Base-by-base conservation (phyloP, 352 stramenopile species). In the Phytophthora aleatoria region DNA sequence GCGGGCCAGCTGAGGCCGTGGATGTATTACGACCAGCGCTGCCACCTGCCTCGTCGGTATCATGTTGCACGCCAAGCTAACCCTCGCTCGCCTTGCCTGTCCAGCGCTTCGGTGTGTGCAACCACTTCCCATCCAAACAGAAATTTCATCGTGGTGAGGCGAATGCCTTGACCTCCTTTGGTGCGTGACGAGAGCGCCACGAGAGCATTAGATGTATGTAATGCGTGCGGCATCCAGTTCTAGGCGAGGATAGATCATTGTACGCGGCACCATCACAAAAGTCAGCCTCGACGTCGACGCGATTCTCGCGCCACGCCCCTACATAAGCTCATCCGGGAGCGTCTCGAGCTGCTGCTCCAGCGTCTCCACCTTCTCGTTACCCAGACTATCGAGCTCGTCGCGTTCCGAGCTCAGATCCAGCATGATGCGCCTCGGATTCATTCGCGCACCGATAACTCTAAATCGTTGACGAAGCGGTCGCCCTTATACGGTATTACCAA, bases 311-410 rank as follows among this genome's bases (percentile, higher is more conserved):
- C 33, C 33, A 38, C 33, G 51, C 43, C 50, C 53, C 43, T 16
- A 20, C 20, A 20, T 20, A 20, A 1, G 20, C 20, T 20, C 20
- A 20, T 20, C 20, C 20, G 20, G 20, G 20, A 20, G 20, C n/a
- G 58, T 61, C 11, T 74, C 27, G 43, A 87, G 66, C 61, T 90
- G 77, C n/a, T 81, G 62, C 20, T 76, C 72, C 44, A 92, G 72
- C 36, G 70, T 67, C 30, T 76, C 49, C 53, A 76, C 76, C 49
- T 75, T 74, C n/a, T 79, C 59, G 54, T 71, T 71, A 50, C 78
- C 75, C 1, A 69, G 33, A 8, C 59, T 67, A 27, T 80, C 67
- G 5, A 86, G 69, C 39, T 74, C 64, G 43, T 89, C 76, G 54
- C 75, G 80, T 35, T 83, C 71, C 24, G 61, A 73, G 55, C 80